These are phyloP conservation scores for Eucalyptus decipiens DNA, from an alignment of 345 rosid species.

Conservation along the genomic window DNA sequence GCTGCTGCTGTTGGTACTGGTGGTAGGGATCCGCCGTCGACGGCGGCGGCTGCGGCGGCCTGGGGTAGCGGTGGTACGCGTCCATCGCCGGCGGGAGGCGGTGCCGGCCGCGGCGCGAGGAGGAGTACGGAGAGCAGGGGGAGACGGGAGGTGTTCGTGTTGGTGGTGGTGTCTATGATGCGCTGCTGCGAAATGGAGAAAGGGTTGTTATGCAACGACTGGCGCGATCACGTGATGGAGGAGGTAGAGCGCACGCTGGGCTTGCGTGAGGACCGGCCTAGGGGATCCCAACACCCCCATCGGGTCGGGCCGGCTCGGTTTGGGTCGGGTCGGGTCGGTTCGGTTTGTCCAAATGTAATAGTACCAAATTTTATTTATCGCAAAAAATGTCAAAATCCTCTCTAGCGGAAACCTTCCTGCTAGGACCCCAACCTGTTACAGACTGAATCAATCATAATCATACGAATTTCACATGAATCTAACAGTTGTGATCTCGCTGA, in stretches of 20 bases:
- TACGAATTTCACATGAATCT: neutral
- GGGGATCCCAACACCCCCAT: neutral
- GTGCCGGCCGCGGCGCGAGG: neutral
- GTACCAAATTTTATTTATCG: neutral
- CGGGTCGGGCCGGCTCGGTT: neutral
- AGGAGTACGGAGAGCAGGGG: neutral
- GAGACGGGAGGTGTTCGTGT: neutral
- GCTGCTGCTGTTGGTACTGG: conserved; percentile 18
- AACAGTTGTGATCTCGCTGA: neutral
- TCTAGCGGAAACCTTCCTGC: fast-evolving
- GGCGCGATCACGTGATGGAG: neutral
- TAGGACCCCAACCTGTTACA: fast-evolving
- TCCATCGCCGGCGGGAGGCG: neutral
- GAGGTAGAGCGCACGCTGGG: neutral
- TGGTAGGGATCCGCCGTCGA: conserved; percentile 4
- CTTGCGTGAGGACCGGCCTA: neutral
- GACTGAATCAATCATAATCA: neutral
- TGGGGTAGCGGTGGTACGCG: neutral
- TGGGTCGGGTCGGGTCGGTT: neutral
- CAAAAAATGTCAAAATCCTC: neutral
- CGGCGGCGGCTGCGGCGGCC: neutral
- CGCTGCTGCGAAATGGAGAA: neutral
- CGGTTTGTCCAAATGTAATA: neutral
- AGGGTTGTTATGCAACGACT: neutral
- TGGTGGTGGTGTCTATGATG: neutral